phyloP scores from a whole-genome alignment of 805 yeast species.

The Candida mattraensis region DNA sequence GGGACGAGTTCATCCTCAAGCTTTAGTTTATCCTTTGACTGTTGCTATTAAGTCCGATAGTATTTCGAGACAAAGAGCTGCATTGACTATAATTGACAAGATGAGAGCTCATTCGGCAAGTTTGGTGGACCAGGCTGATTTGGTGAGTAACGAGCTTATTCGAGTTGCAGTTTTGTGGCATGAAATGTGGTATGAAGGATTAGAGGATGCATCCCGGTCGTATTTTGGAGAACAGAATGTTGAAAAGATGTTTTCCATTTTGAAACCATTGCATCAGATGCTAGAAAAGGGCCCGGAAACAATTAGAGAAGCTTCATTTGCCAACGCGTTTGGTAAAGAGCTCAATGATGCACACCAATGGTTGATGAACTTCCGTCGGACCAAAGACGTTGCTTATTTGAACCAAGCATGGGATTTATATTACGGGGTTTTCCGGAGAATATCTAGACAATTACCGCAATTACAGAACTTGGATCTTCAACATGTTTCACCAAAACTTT shows the following conservation, averaged over 20 bases:
- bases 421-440: slow-evolving; percentile 88
- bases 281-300: slow-evolving; percentile 89
- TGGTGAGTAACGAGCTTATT: slow-evolving; percentile 91
- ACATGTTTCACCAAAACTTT: slow-evolving; percentile 88
- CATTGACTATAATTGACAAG: slow-evolving; percentile 84
- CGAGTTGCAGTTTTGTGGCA: slow-evolving; percentile 97
- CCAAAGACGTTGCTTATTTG: slow-evolving; percentile 82
- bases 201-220: slow-evolving; percentile 92
- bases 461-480: slow-evolving; percentile 83
- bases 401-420: slow-evolving; percentile 98
- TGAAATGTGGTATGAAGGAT: slow-evolving; percentile 96
- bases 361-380: slow-evolving; percentile 81
- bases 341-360: slow-evolving; percentile 90
- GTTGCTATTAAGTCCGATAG: slow-evolving; percentile 96
- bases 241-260: slow-evolving; percentile 88
- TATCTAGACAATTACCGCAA: slow-evolving; percentile 86
- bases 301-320: slow-evolving; percentile 87
- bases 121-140: slow-evolving; percentile 87
- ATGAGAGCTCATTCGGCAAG: slow-evolving; percentile 85
- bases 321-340: slow-evolving; percentile 91
- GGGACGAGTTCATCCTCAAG: slow-evolving; percentile 97
- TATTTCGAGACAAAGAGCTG: slow-evolving; percentile 86
- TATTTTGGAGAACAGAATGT: slow-evolving; percentile 94
- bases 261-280: slow-evolving; percentile 86
- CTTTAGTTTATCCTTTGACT: slow-evolving; percentile 89